Conservation (phyloP, 106 monocot species). For the Agapanthus africanus region DNA sequence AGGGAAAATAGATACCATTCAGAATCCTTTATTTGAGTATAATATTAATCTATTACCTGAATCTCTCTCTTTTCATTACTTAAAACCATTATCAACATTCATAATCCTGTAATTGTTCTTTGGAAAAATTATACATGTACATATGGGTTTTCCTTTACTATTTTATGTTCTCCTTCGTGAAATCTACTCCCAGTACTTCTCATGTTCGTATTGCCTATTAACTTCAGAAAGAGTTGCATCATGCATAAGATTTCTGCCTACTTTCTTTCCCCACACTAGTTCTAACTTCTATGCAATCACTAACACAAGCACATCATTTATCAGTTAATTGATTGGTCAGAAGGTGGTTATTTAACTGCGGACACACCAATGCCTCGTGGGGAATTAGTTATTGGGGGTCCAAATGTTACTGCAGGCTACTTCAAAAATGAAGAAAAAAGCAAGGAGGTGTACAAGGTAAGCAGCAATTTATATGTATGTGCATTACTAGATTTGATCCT, state of each 20-base stretch:
- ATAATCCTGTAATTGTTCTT: neutral
- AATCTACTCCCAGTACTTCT: neutral
- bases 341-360: conserved; percentile 77
- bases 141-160: neutral
- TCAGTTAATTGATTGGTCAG: conserved; percentile 94
- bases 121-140: neutral
- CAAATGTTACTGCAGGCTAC: conserved; percentile 90
- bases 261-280: neutral
- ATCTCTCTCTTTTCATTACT: too few species aligned
- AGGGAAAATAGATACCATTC: neutral
- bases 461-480: neutral
- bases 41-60: neutral
- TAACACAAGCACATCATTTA: conserved; percentile 12
- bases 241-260: too few species aligned
- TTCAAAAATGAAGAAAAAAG: conserved; percentile 98
- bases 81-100: neutral
- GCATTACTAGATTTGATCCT: neutral
- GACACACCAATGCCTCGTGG: conserved; percentile 98
- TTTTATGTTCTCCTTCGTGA: neutral
- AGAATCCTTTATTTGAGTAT: neutral
- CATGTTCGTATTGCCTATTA: neutral
- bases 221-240: neutral
- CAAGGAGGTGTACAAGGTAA: conserved; percentile 88
- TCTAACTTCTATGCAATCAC: neutral
- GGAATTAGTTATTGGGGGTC: conserved; percentile 97